These are phyloP conservation scores for Cladobotryum mycophilum DNA, from an alignment of 2,329 filamentous ascomycete genomes.

Conservation along the genomic window DNA sequence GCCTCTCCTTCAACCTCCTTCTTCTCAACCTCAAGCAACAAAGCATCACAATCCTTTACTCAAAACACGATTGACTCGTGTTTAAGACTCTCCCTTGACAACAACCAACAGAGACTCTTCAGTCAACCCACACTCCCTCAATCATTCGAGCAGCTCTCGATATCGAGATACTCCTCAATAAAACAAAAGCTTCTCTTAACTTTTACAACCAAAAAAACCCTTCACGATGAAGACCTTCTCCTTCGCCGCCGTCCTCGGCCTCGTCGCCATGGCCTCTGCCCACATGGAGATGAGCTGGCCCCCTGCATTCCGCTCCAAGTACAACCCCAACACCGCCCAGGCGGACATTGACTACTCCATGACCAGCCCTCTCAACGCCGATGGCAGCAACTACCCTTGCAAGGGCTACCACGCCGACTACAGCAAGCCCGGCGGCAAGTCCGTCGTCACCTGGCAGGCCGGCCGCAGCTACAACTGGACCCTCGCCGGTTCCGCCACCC, in stretches of 20 bases:
- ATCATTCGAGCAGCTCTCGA: neutral
- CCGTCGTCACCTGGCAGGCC: conserved; percentile 54
- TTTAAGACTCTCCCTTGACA: neutral
- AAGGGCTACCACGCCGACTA: conserved; percentile 52
- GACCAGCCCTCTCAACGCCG: conserved; percentile 55
- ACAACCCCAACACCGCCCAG: conserved; percentile 42
- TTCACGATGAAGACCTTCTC: conserved; percentile 10
- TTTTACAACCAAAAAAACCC: neutral
- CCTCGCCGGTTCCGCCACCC: conserved; percentile 54
- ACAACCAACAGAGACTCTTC: neutral
- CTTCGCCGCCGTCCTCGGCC: conserved; percentile 6
- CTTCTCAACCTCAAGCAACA: neutral
- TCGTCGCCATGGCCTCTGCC: conserved; percentile 20
- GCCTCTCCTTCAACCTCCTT: neutral
- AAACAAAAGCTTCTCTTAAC: neutral
- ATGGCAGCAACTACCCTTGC: conserved; percentile 65
- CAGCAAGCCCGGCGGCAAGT: conserved; percentile 40
- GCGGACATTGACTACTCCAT: conserved; percentile 60
- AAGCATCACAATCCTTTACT: conserved; percentile 1
- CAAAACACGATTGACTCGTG: conserved; percentile 1
- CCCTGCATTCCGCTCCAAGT: conserved; percentile 43
- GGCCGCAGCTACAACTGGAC: conserved; percentile 58
- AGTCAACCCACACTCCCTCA: neutral
- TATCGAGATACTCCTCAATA: neutral
- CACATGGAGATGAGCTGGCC: conserved; percentile 49